These are phyloP conservation scores for Fusarium papillatum DNA, from an alignment of 2,329 filamentous ascomycete genomes.

Conservation along the genomic window DNA sequence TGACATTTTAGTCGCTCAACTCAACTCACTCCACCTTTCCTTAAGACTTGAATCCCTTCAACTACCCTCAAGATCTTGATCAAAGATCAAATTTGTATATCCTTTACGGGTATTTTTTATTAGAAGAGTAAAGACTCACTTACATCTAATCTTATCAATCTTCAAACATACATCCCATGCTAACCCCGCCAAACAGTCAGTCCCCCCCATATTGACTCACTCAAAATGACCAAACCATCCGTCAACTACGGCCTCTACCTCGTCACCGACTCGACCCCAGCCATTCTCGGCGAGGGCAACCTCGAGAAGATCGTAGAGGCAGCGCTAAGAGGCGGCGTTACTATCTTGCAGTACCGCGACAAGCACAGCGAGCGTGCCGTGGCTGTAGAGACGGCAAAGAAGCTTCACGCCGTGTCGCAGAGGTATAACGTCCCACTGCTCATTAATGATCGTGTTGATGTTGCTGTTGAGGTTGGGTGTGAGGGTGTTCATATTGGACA, in stretches of 20 bases:
- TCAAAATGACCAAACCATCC: conserved; percentile 34
- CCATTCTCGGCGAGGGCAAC: conserved; percentile 80
- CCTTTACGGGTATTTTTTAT: neutral
- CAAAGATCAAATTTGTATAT: neutral
- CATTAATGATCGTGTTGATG: conserved; percentile 94
- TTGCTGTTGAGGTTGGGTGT: conserved; percentile 86
- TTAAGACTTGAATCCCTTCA: neutral
- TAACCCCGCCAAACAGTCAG: conserved; percentile 16
- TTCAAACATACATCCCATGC: neutral
- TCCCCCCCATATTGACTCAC: neutral
- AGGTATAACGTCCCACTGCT: conserved; percentile 81
- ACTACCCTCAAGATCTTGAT: neutral
- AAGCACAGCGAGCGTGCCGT: conserved; percentile 83
- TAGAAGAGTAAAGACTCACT: neutral
- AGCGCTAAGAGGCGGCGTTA: conserved; percentile 84
- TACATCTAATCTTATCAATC: neutral
- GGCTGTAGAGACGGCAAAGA: conserved; percentile 78
- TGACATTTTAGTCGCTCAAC: conserved; percentile 26
- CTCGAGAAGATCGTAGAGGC: conserved; percentile 81
- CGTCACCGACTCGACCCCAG: conserved; percentile 92
- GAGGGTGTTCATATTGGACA: conserved; percentile 97
- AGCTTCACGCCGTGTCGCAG: conserved; percentile 79
- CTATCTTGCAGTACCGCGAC: conserved; percentile 91
- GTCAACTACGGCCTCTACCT: conserved; percentile 89
- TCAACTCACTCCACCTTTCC: neutral